Evolutionary conservation across 768 basidiomycete species (phyloP).

Genomic region (Leccinum aurantiacum): DNA sequence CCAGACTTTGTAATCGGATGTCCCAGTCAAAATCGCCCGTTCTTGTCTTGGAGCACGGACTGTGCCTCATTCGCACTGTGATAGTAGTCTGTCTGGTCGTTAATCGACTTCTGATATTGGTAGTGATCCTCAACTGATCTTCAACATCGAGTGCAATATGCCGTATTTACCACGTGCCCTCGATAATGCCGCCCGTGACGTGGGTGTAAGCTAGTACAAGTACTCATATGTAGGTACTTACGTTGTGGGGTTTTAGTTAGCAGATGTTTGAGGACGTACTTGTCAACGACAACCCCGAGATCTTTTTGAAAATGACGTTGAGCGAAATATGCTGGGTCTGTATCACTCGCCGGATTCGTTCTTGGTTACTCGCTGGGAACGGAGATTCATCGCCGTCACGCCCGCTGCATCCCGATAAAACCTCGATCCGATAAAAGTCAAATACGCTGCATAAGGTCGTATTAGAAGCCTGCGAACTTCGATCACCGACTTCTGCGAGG

Average conservation of each 20-base stretch:
- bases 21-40: not conserved
- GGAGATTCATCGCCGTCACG: conserved; percentile 28
- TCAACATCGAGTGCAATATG: conserved; percentile 15
- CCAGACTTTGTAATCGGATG: conserved; percentile 1
- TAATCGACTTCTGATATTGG: conserved; percentile 25
- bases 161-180: conserved; percentile 15
- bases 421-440: conserved; percentile 22
- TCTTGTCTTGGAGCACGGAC: conserved; percentile 1
- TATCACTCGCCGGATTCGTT: conserved; percentile 18
- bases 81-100: conserved; percentile 12
- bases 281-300: not conserved
- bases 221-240: not conserved
- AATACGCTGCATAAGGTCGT: conserved; percentile 14
- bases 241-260: not conserved
- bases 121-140: conserved; percentile 33
- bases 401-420: conserved; percentile 15
- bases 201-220: not conserved
- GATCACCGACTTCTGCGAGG: conserved; percentile 18
- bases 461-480: conserved; percentile 17
- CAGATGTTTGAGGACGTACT: not conserved
- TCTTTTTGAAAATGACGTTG: conserved; percentile 5
- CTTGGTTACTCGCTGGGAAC: conserved; percentile 25
- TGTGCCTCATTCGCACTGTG: conserved; percentile 5
- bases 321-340: conserved; percentile 5
- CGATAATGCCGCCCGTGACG: not conserved